Conservation (phyloP, 352 stramenopile genomes). For the Albugo candida region DNA sequence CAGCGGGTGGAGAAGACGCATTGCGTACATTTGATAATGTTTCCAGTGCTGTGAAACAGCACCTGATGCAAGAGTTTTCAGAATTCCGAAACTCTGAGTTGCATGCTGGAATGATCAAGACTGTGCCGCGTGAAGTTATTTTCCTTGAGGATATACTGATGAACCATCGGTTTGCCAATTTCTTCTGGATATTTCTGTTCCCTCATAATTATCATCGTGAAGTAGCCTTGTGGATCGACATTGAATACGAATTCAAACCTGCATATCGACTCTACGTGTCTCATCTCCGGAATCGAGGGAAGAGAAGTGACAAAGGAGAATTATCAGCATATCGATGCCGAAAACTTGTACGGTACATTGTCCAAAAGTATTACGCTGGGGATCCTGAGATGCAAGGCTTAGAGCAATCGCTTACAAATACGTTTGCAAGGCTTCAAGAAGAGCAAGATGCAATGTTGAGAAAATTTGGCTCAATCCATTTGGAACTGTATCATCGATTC, state of each 20-base stretch:
- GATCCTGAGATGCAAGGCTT: conserved; percentile 54
- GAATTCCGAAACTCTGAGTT: conserved; percentile 64
- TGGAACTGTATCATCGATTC: conserved; percentile 74
- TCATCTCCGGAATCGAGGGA: conserved; percentile 26
- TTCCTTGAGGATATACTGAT: conserved; percentile 70
- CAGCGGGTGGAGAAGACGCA: conserved; percentile 52
- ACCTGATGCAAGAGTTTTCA: conserved; percentile 62
- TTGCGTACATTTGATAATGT: conserved; percentile 64
- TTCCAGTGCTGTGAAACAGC: conserved; percentile 52
- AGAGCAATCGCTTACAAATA: conserved; percentile 40
- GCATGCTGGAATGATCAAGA: conserved; percentile 61
- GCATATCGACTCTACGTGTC: conserved; percentile 50
- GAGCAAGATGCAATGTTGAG: conserved; percentile 70
- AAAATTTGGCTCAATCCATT: conserved; percentile 68
- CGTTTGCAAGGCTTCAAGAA: conserved; percentile 37
- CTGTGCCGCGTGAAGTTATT: conserved; percentile 61
- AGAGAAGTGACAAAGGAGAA: conserved; percentile 23
- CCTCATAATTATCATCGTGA: conserved; percentile 77
- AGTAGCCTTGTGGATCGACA: conserved; percentile 66
- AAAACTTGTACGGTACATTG: conserved; percentile 68
- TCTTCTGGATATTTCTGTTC: conserved; percentile 80
- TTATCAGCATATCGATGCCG: conserved; percentile 38
- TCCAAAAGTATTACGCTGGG: conserved; percentile 63
- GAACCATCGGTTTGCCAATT: conserved; percentile 75
- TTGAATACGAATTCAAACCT: conserved; percentile 78